Conservation (phyloP, 371 early-diverging fungal species). For the Umbelopsis sp. region DNA sequence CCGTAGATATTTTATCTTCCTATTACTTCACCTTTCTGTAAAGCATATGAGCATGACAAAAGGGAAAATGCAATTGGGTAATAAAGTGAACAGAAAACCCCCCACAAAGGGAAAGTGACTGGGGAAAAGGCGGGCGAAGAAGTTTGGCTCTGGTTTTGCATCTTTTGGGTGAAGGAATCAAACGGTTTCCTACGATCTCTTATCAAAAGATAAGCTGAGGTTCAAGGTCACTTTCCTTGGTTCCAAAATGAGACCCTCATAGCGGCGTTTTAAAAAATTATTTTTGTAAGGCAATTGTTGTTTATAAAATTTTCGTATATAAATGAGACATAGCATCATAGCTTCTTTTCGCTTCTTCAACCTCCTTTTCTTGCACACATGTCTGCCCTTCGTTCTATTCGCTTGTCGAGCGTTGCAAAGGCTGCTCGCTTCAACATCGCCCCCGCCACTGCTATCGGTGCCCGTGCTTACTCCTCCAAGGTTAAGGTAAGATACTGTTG, state of each 20-base stretch:
- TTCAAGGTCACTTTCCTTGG: conserved; percentile 2
- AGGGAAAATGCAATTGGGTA: neutral
- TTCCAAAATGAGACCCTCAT: neutral
- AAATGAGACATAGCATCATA: neutral
- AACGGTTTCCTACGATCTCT: conserved; percentile 2
- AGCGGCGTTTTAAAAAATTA: neutral
- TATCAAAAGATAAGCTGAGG: conserved; percentile 7
- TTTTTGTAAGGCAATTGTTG: conserved; percentile 15
- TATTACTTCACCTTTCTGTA: too few relatives aligned
- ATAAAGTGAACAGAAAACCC: neutral
- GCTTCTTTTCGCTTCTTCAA: conserved; percentile 23
- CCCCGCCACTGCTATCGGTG: conserved; percentile 42
- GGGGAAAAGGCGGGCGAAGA: neutral
- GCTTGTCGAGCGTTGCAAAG: conserved; percentile 40
- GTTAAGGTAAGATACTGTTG: conserved; percentile 37
- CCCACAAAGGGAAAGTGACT: neutral
- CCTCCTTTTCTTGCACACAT: conserved; percentile 33
- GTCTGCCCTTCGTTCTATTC: conserved; percentile 53
- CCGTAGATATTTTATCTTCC: neutral
- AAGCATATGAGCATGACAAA: neutral
- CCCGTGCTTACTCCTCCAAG: conserved; percentile 49
- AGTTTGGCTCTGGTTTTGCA: neutral
- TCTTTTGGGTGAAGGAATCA: too few relatives aligned
- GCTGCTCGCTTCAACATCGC: conserved; percentile 46
- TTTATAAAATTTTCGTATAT: conserved; percentile 12